Evolutionary conservation across 306 rosid species (phyloP).

Genomic region (Rubus idaeus): DNA sequence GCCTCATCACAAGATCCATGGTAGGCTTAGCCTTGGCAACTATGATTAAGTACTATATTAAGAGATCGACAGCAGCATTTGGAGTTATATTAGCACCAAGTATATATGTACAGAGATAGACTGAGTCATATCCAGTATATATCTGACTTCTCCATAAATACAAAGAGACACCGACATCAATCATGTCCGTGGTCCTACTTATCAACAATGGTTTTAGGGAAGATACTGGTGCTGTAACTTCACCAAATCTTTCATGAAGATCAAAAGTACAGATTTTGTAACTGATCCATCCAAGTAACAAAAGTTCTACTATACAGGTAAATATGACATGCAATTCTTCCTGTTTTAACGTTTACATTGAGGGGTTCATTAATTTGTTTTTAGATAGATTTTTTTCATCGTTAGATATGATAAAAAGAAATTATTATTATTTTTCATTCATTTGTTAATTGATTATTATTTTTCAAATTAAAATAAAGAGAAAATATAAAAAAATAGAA

Average conservation of each 20-base stretch:
- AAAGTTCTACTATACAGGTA: background rate
- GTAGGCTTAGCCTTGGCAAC: background rate
- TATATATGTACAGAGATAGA: background rate
- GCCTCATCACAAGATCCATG: conserved; percentile 21
- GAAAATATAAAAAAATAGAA: too few species aligned
- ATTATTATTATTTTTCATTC: too few species aligned
- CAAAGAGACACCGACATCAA: background rate
- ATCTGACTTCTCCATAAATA: background rate
- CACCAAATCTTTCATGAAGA: background rate
- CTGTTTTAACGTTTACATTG: background rate
- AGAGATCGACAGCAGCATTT: background rate
- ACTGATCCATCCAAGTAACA: background rate
- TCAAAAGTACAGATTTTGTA: background rate
- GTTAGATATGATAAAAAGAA: too few species aligned
- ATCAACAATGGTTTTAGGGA: background rate
- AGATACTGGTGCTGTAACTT: background rate
- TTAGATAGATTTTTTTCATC: background rate
- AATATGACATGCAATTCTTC: background rate
- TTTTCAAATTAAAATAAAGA: too few species aligned
- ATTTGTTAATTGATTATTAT: too few species aligned
- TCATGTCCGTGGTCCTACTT: background rate
- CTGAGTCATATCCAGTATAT: background rate
- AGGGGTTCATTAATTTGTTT: background rate
- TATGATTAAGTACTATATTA: background rate
- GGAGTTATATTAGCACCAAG: background rate